Percentiles rank a stretch among this genome's conserved stretches.
Conservation (phyloP, 176 grass and related monocot genomes). For the Hordeum vulgare region DNA sequence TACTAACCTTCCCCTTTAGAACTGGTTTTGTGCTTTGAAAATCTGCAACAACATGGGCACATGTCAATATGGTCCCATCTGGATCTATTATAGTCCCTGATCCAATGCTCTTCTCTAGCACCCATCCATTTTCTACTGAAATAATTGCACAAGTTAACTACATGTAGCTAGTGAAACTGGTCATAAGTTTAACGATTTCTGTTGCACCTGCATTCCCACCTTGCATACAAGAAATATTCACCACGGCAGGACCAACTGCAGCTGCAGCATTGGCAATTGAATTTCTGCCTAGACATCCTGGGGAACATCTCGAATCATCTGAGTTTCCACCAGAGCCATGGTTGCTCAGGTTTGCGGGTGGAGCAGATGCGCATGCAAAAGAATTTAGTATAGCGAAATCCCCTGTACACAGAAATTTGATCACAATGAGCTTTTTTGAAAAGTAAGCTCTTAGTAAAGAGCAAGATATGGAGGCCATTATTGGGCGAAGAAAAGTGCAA, state of each 20-base stretch:
- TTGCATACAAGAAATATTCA: constrained; percentile 55
- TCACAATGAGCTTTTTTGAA: not conserved
- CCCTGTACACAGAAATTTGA: constrained; percentile 1
- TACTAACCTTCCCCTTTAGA: constrained; percentile 43
- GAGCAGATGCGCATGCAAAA: constrained; percentile 21
- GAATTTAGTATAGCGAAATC: constrained; percentile 30
- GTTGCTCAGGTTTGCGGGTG: constrained; percentile 19
- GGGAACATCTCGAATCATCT: constrained; percentile 46
- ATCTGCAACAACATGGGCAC: constrained; percentile 73
- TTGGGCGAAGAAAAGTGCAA: not conserved
- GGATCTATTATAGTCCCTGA: constrained; percentile 90
- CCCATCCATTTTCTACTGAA: constrained; percentile 50
- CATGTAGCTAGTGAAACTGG: not conserved
- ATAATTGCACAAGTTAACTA: constrained; percentile 2
- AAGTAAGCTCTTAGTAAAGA: not conserved
- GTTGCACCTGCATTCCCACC: constrained; percentile 27
- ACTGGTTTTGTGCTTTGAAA: constrained; percentile 33
- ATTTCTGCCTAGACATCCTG: constrained; percentile 51
- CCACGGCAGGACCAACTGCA: constrained; percentile 62
- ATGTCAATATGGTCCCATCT: constrained; percentile 84
- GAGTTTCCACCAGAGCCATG: constrained; percentile 32
- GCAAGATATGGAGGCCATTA: not conserved
- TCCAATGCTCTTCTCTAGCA: constrained; percentile 38
- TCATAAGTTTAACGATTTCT: not conserved
- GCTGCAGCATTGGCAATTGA: constrained; percentile 75